Conservation (phyloP, 495 filamentous ascomycete species). For the Poronia punctata region DNA sequence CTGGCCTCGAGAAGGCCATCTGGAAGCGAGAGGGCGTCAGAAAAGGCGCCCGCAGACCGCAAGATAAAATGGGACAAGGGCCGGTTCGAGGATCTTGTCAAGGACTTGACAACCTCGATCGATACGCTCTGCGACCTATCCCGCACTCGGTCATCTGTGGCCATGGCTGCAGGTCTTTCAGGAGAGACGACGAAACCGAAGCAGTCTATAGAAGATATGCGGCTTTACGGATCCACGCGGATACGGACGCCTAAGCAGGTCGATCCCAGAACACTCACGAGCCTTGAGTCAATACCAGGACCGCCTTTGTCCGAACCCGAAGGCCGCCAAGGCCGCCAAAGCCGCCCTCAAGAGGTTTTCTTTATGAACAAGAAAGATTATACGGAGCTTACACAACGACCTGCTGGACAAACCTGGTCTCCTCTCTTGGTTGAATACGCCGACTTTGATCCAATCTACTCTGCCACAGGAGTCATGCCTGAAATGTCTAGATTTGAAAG, state of each 20-base stretch:
- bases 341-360: conserved; percentile 40
- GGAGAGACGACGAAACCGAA: conserved; percentile 20
- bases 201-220: conserved; percentile 33
- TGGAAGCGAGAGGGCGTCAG: conserved; percentile 35
- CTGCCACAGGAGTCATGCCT: conserved; percentile 54
- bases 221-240: conserved; percentile 46
- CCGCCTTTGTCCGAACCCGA: conserved; percentile 32
- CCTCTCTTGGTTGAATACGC: conserved; percentile 65
- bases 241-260: conserved; percentile 50
- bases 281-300: conserved; percentile 34
- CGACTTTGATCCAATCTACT: conserved; percentile 55
- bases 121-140: conserved; percentile 87
- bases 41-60: conserved; percentile 33
- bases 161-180: conserved; percentile 12
- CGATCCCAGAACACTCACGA: conserved; percentile 37
- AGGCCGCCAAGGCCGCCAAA: conserved; percentile 11
- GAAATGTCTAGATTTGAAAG: conserved; percentile 58
- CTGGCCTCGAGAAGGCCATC: conserved; percentile 38
- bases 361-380: conserved; percentile 46
- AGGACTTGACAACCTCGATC: conserved; percentile 75
- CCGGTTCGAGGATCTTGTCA: conserved; percentile 61
- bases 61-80: conserved; percentile 53
- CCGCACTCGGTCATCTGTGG: conserved; percentile 52
- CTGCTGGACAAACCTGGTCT: conserved; percentile 26
- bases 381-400: conserved; percentile 31